Evolutionary conservation across 108 stramenopile species (phyloP), one percentile per base, ranked within the genome.

Genomic region (Asterionellopsis glacialis): DNA sequence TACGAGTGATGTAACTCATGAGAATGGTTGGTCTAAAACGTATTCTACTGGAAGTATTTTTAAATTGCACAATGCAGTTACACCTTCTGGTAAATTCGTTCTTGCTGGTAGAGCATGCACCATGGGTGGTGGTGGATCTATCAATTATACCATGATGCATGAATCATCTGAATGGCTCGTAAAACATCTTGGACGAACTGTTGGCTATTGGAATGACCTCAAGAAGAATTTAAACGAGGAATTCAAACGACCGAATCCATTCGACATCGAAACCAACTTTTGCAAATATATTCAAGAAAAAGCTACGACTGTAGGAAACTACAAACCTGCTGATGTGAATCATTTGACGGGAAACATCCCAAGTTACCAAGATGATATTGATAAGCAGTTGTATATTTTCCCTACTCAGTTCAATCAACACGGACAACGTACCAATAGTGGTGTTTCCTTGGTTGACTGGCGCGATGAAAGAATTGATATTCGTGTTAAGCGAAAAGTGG

Each of bases 61-160:
- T 25, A 55, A 56, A 21, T 49, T 70, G 22, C 63, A 70, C 27
- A 70, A 70, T 42, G 63, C 64, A 15, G 25, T 22, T 22, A 64
- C 69, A 19, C 21, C 60, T 11, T 15, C 28, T 40, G 64, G 64
- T 2, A 57, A 23, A 13, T 47, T 64, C 23, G 28, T 70, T 11
- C 45, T 70, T 39, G 41, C 69, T 15, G 69, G 69, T 9, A 45
- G 69, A 41, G 69, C 69, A 5, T 27, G 55, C 16, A 70, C 69
- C 2, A 48, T 70, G 69, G 69, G 69, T 9, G 69, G 69, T 23
- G 69, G 69, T 25, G 69, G 67, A 18, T 65, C 55, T 47, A 57
- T 53, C 11, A 65, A 57, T 4, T 53, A 52, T 22, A 57, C 41
- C 55, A 65, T 69, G 68, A 69, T 69, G 24, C 53, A 63, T 15